Base-by-base conservation (phyloP, 352 stramenopile species). In the Globisporangium sylvaticum region DNA sequence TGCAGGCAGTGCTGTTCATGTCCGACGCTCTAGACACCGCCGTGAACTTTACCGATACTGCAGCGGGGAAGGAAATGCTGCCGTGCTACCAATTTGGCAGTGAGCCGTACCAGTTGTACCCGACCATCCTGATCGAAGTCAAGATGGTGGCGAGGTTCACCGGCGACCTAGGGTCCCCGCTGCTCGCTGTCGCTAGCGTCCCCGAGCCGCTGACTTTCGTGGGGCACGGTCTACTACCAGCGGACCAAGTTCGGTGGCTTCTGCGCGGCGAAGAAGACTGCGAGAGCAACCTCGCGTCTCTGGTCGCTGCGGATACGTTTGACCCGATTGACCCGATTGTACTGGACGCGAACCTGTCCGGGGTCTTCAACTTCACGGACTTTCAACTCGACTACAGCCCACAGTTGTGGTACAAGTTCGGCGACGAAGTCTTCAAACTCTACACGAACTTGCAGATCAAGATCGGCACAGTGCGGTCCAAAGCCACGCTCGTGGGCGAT, bases 401-500 rank as follows among this genome's bases (percentile, higher is more conserved):
- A 0, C 60, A 84, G 0, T 60, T 90, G n/a, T 90, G 82, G 53
- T 90, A 89, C 71, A 83, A 84, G 44, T 90, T 90, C 58, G 82
- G 77, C 2, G 64, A 68, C 0, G 82, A 90, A 48, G 68, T 68
- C 15, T 91, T 82, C 46, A 83, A 89, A 25, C 66, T 84, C 18
- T 90, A 91, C 44, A n/a, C 64, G 0, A 72, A 66, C 24, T 64
- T 91, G 27, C 68, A 64, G 31, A 82, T 91, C 31, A 73, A 67
- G 12, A 81, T 91, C n/a, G 81, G 72, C 0, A 87, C 75, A 1
- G 69, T 91, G n/a, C 75, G 54, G 14, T 53, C 65, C 0, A 91
- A 89, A 44, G 60, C 62, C 1, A 59, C 79, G 9, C 22, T 67
- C 0, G 65, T 64, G 32, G 83, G 83, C 9, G 74, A 74, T 3